Conservation (phyloP, 2,329 filamentous ascomycete genomes). For the Venturiaceae sp. region DNA sequence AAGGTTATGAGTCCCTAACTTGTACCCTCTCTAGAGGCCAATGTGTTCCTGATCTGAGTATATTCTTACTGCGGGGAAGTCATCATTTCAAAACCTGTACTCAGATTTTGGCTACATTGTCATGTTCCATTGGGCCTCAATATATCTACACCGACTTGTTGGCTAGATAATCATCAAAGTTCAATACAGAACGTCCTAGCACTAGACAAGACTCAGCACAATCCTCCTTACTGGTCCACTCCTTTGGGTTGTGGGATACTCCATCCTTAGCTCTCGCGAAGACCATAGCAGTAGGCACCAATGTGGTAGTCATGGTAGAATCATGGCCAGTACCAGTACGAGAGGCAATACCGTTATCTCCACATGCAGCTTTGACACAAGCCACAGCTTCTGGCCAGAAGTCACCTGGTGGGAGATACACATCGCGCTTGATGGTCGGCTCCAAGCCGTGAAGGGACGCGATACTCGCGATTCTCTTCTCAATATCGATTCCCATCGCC, state of each 20-base stretch:
- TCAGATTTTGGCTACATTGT: no score
- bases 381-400: slow-evolving; percentile 15
- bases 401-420: slow-evolving; percentile 14
- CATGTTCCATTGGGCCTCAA: neutral
- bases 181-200: slow-evolving; percentile 17
- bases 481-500: slow-evolving; percentile 16
- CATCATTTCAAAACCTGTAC: neutral
- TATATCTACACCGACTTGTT: slow-evolving; percentile 7
- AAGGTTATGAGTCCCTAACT: no score
- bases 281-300: slow-evolving; percentile 55
- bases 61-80: no score
- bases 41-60: no score
- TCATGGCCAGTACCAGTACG: slow-evolving; percentile 27
- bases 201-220: slow-evolving; percentile 30
- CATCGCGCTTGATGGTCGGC: slow-evolving; percentile 12
- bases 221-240: slow-evolving; percentile 51
- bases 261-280: slow-evolving; percentile 56
- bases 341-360: slow-evolving; percentile 14
- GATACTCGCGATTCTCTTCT: slow-evolving; percentile 12
- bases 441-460: slow-evolving; percentile 14
- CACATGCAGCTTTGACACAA: slow-evolving; percentile 16
- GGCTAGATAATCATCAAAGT: slow-evolving; percentile 17
- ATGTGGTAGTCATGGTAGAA: slow-evolving; percentile 49
- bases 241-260: slow-evolving; percentile 53
- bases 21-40: no score